Conservation (phyloP, 805 yeast genomes). For the Aciculoconidium aculeatum region DNA sequence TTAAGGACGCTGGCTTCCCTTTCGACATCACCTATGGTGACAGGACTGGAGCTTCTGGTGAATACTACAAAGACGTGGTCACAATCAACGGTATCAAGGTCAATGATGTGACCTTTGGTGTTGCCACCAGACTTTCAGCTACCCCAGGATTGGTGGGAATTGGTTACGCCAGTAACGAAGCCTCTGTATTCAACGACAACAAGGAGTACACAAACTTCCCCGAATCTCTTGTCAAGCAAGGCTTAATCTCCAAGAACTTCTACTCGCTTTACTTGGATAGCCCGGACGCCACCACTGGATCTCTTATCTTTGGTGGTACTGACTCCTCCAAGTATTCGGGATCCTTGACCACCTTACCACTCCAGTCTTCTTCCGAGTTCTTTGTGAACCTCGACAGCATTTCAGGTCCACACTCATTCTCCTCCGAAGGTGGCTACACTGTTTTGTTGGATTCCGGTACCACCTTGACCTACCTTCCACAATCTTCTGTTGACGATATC, state of each 20-base stretch:
- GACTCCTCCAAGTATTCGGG: constrained; percentile 11
- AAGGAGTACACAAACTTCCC: constrained; percentile 3
- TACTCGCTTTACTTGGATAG: constrained; percentile 11
- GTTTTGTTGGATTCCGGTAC: constrained; percentile 9
- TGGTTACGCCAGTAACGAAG: constrained; percentile 5
- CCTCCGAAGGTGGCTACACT: constrained; percentile 1
- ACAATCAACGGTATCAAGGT: constrained; percentile 2
- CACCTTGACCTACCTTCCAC: constrained; percentile 7
- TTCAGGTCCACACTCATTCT: constrained; percentile 1
- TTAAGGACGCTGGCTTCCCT: constrained; percentile 2
- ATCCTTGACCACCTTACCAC: constrained; percentile 1
- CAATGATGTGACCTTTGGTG: constrained; percentile 1
- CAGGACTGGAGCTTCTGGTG: constrained; percentile 2
- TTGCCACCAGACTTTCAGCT: constrained; percentile 1
- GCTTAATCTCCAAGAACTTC: constrained; percentile 6
- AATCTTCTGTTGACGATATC: constrained; percentile 2
- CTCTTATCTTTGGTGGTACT: constrained; percentile 13
- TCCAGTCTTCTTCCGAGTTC: constrained; percentile 3
- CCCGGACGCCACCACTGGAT: constrained; percentile 7
- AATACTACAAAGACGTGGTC: constrained; percentile 4
- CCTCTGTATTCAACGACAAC: neutral
- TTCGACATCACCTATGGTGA: constrained; percentile 3
- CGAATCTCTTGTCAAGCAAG: constrained; percentile 2
- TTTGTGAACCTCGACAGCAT: constrained; percentile 3
- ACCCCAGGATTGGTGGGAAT: constrained; percentile 5